These are phyloP conservation scores for Starmerella lactis-condensi DNA, from an alignment of 805 yeast genomes.

Conservation along the genomic window DNA sequence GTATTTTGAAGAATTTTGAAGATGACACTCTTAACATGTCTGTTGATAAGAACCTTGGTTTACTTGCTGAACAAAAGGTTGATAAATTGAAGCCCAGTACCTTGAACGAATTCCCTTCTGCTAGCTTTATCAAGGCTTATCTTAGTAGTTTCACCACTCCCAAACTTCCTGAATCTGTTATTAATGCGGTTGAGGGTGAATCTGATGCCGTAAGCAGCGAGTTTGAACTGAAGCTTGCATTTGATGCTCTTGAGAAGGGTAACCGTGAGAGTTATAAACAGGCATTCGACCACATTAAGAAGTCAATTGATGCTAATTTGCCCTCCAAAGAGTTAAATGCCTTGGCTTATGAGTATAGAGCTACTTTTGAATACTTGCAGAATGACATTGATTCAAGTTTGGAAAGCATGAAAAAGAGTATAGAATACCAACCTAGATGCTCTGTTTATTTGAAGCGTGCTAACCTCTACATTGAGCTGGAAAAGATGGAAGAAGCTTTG, in stretches of 20 bases:
- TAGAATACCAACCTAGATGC: constrained; percentile 46
- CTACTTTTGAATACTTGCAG: constrained; percentile 68
- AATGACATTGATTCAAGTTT: constrained; percentile 51
- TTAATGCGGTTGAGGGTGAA: constrained; percentile 31
- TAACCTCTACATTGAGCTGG: constrained; percentile 63
- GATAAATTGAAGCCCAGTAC: constrained; percentile 35
- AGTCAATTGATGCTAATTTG: constrained; percentile 18
- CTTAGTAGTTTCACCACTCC: constrained; percentile 60
- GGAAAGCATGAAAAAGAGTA: constrained; percentile 42
- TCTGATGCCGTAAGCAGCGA: constrained; percentile 43
- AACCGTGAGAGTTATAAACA: constrained; percentile 39
- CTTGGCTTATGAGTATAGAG: constrained; percentile 65
- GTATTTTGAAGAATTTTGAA: constrained; percentile 67
- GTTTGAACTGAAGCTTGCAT: constrained; percentile 44
- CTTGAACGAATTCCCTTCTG: constrained; percentile 16
- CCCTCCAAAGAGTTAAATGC: constrained; percentile 26
- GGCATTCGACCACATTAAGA: constrained; percentile 33
- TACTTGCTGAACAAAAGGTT: constrained; percentile 52
- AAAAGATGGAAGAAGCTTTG: constrained; percentile 40
- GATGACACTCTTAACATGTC: constrained; percentile 60
- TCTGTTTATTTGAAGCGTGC: constrained; percentile 72
- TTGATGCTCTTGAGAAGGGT: constrained; percentile 34
- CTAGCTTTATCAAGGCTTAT: constrained; percentile 63
- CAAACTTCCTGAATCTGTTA: constrained; percentile 32
- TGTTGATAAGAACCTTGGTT: constrained; percentile 71